These are phyloP conservation scores for Nicotiana rustica DNA, from an alignment of 305 asterid species.

Conservation along the genomic window DNA sequence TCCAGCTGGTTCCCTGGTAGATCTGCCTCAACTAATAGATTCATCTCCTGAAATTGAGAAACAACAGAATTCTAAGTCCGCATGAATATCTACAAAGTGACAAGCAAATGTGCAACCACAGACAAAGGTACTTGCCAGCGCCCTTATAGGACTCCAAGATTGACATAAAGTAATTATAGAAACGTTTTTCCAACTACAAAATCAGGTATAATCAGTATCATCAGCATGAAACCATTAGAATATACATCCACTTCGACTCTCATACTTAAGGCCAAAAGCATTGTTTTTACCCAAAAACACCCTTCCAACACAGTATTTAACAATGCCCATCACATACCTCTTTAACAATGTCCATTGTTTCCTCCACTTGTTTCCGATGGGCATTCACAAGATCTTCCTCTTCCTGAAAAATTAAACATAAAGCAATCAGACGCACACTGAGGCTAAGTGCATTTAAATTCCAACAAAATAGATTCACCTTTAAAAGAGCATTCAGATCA, in stretches of 20 bases:
- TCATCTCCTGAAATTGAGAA: constrained; percentile 78
- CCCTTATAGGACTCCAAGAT: neutral
- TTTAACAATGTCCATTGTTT: constrained; percentile 93
- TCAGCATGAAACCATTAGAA: neutral
- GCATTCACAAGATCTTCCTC: constrained; percentile 97
- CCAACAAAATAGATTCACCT: constrained; percentile 53
- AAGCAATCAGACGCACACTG: constrained; percentile 9
- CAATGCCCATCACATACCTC: constrained; percentile 63
- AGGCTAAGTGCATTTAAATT: constrained; percentile 31
- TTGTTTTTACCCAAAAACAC: neutral
- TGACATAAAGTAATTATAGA: constrained; percentile 5
- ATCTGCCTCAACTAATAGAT: constrained; percentile 92
- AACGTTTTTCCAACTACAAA: constrained; percentile 13
- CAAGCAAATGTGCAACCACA: neutral
- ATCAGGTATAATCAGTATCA: neutral
- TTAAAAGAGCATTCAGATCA: constrained; percentile 74
- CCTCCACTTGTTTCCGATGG: constrained; percentile 96
- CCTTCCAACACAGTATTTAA: neutral
- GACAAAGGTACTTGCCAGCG: neutral
- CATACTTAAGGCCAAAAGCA: neutral
- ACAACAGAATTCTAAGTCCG: neutral
- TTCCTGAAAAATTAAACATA: constrained; percentile 58
- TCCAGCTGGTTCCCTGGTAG: constrained; percentile 94
- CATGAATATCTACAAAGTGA: constrained; percentile 27
- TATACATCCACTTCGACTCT: neutral